Base-by-base conservation (phyloP, 257 asterid genomes). In the Knoxia roxburghii region DNA sequence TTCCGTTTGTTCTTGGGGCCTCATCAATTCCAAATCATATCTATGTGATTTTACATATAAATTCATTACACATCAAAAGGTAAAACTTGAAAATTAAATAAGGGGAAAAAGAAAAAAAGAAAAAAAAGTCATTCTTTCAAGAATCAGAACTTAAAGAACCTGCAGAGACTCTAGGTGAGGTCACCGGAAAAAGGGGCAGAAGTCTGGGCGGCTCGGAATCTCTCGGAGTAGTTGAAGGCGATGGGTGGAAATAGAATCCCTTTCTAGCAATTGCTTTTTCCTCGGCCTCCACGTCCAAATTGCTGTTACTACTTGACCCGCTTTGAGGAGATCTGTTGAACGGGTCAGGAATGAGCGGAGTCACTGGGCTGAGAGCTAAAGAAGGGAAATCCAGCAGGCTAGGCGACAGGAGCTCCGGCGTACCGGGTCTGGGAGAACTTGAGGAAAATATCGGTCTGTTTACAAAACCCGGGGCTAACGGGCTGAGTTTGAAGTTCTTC, bases 181-280 rank as follows among this genome's bases (percentile, higher is more conserved):
- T 81, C 12, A 86, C 86, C 46, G 98, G 97, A 67, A 93, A 93
- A 67, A 93, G 65, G 10, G 97, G 95, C 56, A 89, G 65, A 1
- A 93, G 85, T 14, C 90, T 93, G 73, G 96, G 98, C 87, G 96
- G 98, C 88, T 88, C 96, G 53, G 93, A 72, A n/a, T 85, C 97
- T 63, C 88, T 81, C 50, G 95, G 96, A 12, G 97, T 89, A 69
- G 24, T 83, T 72, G 85, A 84, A 70, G 95, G 98, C 53, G 97
- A 90, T 12, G 96, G 94, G 39, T 93, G 98, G 72, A 93, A 74
- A 71, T 79, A 88, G 59, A 88, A 93, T 0, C 93, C 96, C 50
- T 88, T 88, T 26, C 81, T 85, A 0, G 85, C 83, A 24, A 93
- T 93, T 2, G 98, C 98, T 72, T 73, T 85, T 6, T 90, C 95